These are phyloP conservation scores for Cladosporium sp. DNA, from an alignment of 2,329 filamentous ascomycete genomes.

Conservation along the genomic window DNA sequence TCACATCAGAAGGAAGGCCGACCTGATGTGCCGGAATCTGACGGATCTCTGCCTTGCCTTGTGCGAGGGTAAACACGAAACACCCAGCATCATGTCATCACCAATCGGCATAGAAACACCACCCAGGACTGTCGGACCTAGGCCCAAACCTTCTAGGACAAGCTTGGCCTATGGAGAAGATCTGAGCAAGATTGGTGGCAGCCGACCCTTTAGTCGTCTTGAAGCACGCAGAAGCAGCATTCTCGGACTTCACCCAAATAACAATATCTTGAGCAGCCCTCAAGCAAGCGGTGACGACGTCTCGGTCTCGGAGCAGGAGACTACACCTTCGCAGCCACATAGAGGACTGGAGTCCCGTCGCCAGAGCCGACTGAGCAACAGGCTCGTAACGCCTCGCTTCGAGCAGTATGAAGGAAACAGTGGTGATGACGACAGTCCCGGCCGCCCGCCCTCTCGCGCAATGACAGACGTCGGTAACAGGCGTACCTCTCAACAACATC, in stretches of 20 bases:
- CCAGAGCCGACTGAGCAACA: constrained; percentile 32
- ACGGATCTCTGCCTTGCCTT: constrained; percentile 89
- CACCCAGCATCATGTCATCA: constrained; percentile 19
- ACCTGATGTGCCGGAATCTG: constrained; percentile 86
- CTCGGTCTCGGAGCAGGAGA: constrained; percentile 26
- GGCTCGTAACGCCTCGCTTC: constrained; percentile 33
- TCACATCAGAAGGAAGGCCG: constrained; percentile 82
- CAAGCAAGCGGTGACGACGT: constrained; percentile 29
- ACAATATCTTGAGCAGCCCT: constrained; percentile 21
- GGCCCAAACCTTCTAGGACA: constrained; percentile 1
- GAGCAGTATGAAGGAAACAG: constrained; percentile 25
- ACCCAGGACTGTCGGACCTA: neutral
- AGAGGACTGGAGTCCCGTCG: constrained; percentile 13
- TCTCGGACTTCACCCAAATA: constrained; percentile 21
- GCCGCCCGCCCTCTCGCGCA: constrained; percentile 45
- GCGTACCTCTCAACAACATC: constrained; percentile 2
- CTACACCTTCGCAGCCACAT: constrained; percentile 24
- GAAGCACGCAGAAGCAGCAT: constrained; percentile 42
- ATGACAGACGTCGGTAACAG: constrained; percentile 41
- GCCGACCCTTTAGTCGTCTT: constrained; percentile 37
- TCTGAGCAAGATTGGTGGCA: constrained; percentile 3
- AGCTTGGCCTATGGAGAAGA: constrained; percentile 9
- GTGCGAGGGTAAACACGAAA: constrained; percentile 36
- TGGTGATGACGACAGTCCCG: constrained; percentile 36
- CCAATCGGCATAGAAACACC: constrained; percentile 18